Evolutionary conservation across 805 yeast species (phyloP).

Genomic region (Metschnikowia gruessii): DNA sequence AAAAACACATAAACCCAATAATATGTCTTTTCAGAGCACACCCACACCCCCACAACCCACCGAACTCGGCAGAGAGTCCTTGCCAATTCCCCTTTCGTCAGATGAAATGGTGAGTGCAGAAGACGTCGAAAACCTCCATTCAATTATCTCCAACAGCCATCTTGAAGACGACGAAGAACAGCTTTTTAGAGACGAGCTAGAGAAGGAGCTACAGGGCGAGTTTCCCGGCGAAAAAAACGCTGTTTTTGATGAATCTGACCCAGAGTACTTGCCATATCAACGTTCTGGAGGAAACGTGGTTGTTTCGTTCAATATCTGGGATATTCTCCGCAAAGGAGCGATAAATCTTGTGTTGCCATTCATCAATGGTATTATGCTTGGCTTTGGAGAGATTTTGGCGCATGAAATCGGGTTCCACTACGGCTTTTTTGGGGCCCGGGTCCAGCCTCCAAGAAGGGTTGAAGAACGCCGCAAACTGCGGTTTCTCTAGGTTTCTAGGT

Average conservation of each 20-base stretch:
- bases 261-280: conserved; percentile 8
- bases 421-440: conserved; percentile 73
- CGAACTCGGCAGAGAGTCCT: neutral
- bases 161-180: conserved; percentile 18
- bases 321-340: conserved; percentile 48
- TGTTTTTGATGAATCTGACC: conserved; percentile 2
- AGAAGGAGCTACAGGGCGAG: conserved; percentile 1
- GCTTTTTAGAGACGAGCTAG: conserved; percentile 1
- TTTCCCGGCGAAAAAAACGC: neutral
- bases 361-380: conserved; percentile 90
- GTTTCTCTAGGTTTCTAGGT: conserved; percentile 1
- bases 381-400: conserved; percentile 92
- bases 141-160: conserved; percentile 23
- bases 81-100: conserved; percentile 22
- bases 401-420: conserved; percentile 84
- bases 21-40: conserved; percentile 1
- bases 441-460: conserved; percentile 38
- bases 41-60: neutral
- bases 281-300: conserved; percentile 3
- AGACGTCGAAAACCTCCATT: conserved; percentile 29
- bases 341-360: conserved; percentile 83
- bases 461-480: conserved; percentile 22
- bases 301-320: conserved; percentile 31
- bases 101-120: conserved; percentile 30
- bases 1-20: too few relatives aligned